Conservation (phyloP, 805 yeast species). For the Tetrapisispora fleetii region DNA sequence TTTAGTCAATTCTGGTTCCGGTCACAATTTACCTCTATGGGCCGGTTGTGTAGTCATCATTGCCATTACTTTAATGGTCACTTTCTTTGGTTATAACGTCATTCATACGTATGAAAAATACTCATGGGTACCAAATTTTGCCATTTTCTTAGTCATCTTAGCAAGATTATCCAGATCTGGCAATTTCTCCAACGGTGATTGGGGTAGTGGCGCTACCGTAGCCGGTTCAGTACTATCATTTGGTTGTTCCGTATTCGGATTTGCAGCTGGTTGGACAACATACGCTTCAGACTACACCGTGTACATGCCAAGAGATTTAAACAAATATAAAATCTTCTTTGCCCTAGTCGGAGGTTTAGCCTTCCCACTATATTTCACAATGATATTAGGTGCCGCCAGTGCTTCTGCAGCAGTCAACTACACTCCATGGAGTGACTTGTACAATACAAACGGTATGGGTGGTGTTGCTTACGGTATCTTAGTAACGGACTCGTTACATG, state of each 20-base stretch:
- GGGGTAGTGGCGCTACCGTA: slow-evolving; percentile 47
- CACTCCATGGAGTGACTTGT: slow-evolving; percentile 39
- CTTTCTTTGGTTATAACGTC: slow-evolving; percentile 75
- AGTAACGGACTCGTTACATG: slow-evolving; percentile 71
- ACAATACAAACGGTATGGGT: slow-evolving; percentile 53
- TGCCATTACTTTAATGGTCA: slow-evolving; percentile 54
- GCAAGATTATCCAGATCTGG: slow-evolving; percentile 63
- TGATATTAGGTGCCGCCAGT: slow-evolving; percentile 81
- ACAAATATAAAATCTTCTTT: slow-evolving; percentile 49
- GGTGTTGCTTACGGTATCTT: slow-evolving; percentile 75
- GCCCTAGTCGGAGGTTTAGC: slow-evolving; percentile 55
- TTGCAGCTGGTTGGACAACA: slow-evolving; percentile 91
- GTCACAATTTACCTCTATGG: slow-evolving; percentile 67
- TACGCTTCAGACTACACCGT: slow-evolving; percentile 89
- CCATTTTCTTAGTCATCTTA: slow-evolving; percentile 66
- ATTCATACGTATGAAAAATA: slow-evolving; percentile 77
- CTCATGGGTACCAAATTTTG: slow-evolving; percentile 78
- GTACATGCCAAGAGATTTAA: slow-evolving; percentile 64
- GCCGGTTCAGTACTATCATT: slow-evolving; percentile 73
- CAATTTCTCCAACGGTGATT: slow-evolving; percentile 48
- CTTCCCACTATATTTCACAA: slow-evolving; percentile 59
- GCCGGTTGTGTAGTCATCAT: slow-evolving; percentile 77
- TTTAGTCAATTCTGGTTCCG: slow-evolving; percentile 49
- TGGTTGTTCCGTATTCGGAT: slow-evolving; percentile 78
- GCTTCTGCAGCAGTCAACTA: slow-evolving; percentile 52